phyloP scores from a whole-genome alignment of 805 yeast genomes.

The Yamadazyma sp. region DNA sequence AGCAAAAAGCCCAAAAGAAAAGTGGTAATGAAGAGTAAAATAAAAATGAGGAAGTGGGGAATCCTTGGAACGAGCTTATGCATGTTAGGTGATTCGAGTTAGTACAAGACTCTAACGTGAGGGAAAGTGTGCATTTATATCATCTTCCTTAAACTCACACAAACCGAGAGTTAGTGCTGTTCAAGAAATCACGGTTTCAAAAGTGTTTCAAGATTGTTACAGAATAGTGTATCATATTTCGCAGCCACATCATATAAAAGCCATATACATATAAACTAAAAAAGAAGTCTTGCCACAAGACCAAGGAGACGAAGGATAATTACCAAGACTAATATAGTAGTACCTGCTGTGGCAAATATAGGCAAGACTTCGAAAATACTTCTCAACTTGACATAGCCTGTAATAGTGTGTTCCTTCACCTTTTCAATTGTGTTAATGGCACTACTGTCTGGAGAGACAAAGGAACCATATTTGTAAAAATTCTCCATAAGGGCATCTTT shows the following conservation, averaged over 20 bases:
- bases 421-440: conserved; percentile 10
- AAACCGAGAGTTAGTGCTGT: too few relatives aligned
- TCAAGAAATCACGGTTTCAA: conserved; percentile 2
- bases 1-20: conserved; percentile 55
- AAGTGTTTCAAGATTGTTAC: conserved; percentile 11
- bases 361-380: conserved; percentile 18
- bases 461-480: conserved; percentile 57
- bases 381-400: conserved; percentile 26
- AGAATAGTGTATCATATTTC: conserved; percentile 5
- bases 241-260: conserved; percentile 2
- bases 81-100: conserved; percentile 4
- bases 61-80: conserved; percentile 12
- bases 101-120: too few relatives aligned
- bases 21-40: conserved; percentile 46
- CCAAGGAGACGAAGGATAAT: conserved; percentile 1
- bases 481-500: conserved; percentile 73
- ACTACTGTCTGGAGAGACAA: conserved; percentile 26
- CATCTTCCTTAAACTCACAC: too few relatives aligned
- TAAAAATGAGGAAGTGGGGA: conserved; percentile 29
- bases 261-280: not conserved
- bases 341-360: conserved; percentile 12
- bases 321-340: conserved; percentile 13
- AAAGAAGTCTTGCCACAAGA: not conserved
- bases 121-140: too few relatives aligned
- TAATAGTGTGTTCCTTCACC: conserved; percentile 21